Evolutionary conservation across 2,329 filamentous ascomycete species (phyloP).

Genomic region (Aspergillus calidoustus): DNA sequence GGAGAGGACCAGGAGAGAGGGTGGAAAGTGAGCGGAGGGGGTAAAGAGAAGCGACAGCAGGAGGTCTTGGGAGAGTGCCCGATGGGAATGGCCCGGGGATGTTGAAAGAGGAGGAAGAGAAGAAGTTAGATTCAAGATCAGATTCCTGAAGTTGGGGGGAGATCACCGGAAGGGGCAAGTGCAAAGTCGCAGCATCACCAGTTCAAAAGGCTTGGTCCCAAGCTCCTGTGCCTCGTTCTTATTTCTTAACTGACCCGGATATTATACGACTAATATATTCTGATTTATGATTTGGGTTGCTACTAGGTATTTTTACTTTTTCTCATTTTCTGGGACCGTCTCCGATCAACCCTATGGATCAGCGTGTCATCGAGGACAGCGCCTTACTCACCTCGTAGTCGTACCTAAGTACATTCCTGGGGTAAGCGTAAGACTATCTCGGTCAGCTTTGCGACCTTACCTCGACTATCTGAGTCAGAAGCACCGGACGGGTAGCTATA

Average conservation of each 20-base stretch:
- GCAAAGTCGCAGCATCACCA: background rate
- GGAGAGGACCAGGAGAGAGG: constrained; percentile 5
- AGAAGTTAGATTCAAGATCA: constrained; percentile 10
- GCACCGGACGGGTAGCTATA: background rate
- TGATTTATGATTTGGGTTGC: constrained; percentile 6
- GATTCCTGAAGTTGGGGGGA: constrained; percentile 11
- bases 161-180: constrained; percentile 18
- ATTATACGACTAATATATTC: constrained; percentile 1
- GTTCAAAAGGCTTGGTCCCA: background rate
- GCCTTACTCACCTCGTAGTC: constrained; percentile 1
- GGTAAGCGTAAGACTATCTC: constrained; percentile 1
- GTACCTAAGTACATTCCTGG: constrained; percentile 2
- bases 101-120: background rate
- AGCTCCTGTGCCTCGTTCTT: background rate
- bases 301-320: constrained; percentile 2
- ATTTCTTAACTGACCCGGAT: constrained; percentile 2
- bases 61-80: background rate
- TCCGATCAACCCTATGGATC: constrained; percentile 18
- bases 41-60: constrained; percentile 15
- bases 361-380: constrained; percentile 4
- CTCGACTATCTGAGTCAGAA: constrained; percentile 5
- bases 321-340: constrained; percentile 5
- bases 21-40: constrained; percentile 21
- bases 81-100: background rate
- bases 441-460: background rate